A percentile compares a stretch with the other conserved stretches of the same genome.
phyloP scores from a whole-genome alignment of 1,139 yeast species.

The Debaryomyces subglobosus region DNA sequence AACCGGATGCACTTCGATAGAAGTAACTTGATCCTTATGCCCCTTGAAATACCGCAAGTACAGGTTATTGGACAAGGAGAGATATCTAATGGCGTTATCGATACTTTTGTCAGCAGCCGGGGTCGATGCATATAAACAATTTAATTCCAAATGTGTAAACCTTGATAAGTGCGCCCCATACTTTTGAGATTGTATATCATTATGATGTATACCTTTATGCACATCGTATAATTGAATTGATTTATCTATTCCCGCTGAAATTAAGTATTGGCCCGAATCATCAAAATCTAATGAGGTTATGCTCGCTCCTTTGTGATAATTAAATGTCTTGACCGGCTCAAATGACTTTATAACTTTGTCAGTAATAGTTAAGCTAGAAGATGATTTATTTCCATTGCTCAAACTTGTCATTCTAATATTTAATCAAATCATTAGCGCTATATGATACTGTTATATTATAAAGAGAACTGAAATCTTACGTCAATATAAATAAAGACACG shows the following conservation, averaged over 20 bases:
- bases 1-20: slow-evolving; percentile 74
- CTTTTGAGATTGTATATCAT: slow-evolving; percentile 79
- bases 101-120: slow-evolving; percentile 35
- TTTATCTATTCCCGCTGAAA: slow-evolving; percentile 82
- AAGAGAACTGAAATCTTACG: background rate
- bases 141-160: slow-evolving; percentile 76
- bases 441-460: background rate
- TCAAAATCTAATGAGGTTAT: slow-evolving; percentile 86
- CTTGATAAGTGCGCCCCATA: slow-evolving; percentile 90
- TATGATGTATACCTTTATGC: slow-evolving; percentile 64
- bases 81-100: slow-evolving; percentile 72
- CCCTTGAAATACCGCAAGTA: slow-evolving; percentile 87
- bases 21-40: slow-evolving; percentile 74
- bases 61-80: slow-evolving; percentile 76
- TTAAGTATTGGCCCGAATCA: slow-evolving; percentile 76
- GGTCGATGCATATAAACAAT: slow-evolving; percentile 85
- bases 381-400: slow-evolving; percentile 9
- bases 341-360: slow-evolving; percentile 50
- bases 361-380: slow-evolving; percentile 31
- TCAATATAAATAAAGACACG: background rate
- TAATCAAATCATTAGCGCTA: background rate
- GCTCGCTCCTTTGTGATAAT: slow-evolving; percentile 57
- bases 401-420: slow-evolving; percentile 10
- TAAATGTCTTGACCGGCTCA: slow-evolving; percentile 60
- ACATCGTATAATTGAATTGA: slow-evolving; percentile 83